Percentiles rank a stretch among this genome's conserved stretches.
phyloP scores from a whole-genome alignment of 495 filamentous ascomycete species.

The Usnea hakonensis region DNA sequence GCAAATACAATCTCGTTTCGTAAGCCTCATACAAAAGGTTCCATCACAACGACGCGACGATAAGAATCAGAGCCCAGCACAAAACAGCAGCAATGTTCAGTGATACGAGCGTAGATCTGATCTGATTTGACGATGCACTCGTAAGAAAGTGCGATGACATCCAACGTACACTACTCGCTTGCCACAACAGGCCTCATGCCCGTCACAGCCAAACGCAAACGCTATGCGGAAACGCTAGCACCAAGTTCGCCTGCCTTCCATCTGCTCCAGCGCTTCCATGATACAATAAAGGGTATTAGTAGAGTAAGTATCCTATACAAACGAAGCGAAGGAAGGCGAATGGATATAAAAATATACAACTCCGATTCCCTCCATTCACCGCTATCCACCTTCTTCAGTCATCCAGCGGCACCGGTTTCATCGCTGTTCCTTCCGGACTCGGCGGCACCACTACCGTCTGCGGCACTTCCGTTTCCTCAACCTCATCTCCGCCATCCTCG shows the following conservation, averaged over 20 bases:
- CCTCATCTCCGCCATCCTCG: constrained; percentile 17
- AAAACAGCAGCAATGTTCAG: not conserved
- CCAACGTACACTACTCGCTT: not conserved
- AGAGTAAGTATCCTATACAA: constrained; percentile 1
- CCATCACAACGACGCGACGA: no score
- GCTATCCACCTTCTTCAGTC: constrained; percentile 6
- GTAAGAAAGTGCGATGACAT: not conserved
- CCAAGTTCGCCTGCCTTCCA: not conserved
- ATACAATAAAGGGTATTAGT: constrained; percentile 1
- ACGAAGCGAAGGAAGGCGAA: not conserved
- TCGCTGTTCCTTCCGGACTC: constrained; percentile 34
- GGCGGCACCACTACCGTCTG: constrained; percentile 37
- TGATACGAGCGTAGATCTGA: not conserved
- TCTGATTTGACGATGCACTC: not conserved
- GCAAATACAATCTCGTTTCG: no score
- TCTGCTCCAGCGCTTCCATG: not conserved
- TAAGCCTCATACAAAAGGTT: no score
- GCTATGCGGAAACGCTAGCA: not conserved
- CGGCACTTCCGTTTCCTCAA: constrained; percentile 26
- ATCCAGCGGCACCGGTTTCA: constrained; percentile 29
- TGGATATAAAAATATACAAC: constrained; percentile 5
- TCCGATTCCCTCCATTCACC: not conserved
- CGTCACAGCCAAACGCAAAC: not conserved
- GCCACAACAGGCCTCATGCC: not conserved
- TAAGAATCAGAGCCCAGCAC: not conserved